These are phyloP conservation scores for Xanthoceras sorbifolium DNA, from an alignment of 345 rosid species.

Conservation along the genomic window DNA sequence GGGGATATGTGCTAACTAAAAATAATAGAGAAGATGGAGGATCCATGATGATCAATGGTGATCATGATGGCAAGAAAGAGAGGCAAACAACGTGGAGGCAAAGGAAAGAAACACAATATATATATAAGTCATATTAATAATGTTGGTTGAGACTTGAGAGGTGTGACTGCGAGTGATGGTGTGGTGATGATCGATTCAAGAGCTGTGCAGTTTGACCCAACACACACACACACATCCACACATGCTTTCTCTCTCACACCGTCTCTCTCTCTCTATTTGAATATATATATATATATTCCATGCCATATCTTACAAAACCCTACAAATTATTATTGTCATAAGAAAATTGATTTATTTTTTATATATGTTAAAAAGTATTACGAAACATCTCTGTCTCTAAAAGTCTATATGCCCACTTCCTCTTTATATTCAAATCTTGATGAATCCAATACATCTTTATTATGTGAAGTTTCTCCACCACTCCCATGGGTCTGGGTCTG, in stretches of 20 bases:
- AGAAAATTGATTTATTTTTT: too few relatives aligned
- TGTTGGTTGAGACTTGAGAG: slow-evolving; percentile 29
- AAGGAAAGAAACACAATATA: slow-evolving; percentile 35
- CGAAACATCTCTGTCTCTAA: slow-evolving; percentile 25
- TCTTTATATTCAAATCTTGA: slow-evolving; percentile 25
- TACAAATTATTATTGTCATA: too few relatives aligned
- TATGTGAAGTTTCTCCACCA: slow-evolving; percentile 33
- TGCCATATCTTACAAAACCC: too few relatives aligned
- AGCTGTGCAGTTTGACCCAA: slow-evolving; percentile 37
- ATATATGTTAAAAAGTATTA: not conserved
- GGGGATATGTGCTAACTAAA: slow-evolving; percentile 32
- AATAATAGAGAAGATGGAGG: not conserved
- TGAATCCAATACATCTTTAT: slow-evolving; percentile 25
- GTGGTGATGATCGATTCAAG: slow-evolving; percentile 2
- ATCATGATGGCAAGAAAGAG: slow-evolving; percentile 16
- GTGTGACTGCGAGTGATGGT: not conserved
- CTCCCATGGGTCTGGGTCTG: not conserved
- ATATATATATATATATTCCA: not conserved
- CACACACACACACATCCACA: not conserved
- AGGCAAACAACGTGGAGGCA: slow-evolving; percentile 36
- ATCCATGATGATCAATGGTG: not conserved
- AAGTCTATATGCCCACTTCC: slow-evolving; percentile 27
- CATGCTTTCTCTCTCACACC: slow-evolving; percentile 21
- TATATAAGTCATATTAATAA: slow-evolving; percentile 17
- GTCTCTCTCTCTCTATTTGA: not conserved